Base-by-base conservation (phyloP, 768 basidiomycete species). In the Amanita polypyramis region DNA sequence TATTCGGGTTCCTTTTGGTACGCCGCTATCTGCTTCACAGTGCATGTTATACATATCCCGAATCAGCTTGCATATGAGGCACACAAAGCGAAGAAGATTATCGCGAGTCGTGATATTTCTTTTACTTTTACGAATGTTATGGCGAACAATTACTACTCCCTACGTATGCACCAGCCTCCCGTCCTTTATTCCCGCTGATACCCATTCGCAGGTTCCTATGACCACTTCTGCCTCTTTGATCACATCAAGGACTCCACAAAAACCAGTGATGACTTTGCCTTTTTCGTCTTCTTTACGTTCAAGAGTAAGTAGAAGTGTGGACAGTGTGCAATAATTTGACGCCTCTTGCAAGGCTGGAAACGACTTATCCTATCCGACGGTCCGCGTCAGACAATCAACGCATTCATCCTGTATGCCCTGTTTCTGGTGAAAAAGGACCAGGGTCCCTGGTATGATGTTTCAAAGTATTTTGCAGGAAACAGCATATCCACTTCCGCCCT, bases 251-350 rank as follows among this genome's bases (percentile, higher is more conserved):
- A 89, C 60, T 98, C 96, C 21, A 93, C 92, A 25, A 97, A 95
- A 75, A 82, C 80, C 52, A 93, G 85, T 64, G 96, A 99, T 61
- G 91, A 96, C 60, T 93, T 99, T 65, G 94, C 95, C 29, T 98
- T 98, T 75, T 99, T 96, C 66, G 79, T 98, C 60, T 99, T 98
- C 79, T 99, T 99, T 68, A 87, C 86, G 0, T 98, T 99, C 77
- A 99, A 99, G 74, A 95, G 95, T 89, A 52, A 46, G 81, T 70
- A 15, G 5, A 10, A 1, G 7, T 41, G 14, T 42, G 38, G 14
- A 12, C 41, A 7, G 25, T 30, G 30, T 9, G 15, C 11, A 12
- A 10, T 38, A 20, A 30, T 39, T 35, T 42, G 21, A 42, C 30
- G 11, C 15, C 14, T 8, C 23, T 20, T 40, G 8, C 25, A 25